These are phyloP conservation scores for Actinomucor elegans DNA, from an alignment of 371 early-diverging fungal species.

Conservation along the genomic window DNA sequence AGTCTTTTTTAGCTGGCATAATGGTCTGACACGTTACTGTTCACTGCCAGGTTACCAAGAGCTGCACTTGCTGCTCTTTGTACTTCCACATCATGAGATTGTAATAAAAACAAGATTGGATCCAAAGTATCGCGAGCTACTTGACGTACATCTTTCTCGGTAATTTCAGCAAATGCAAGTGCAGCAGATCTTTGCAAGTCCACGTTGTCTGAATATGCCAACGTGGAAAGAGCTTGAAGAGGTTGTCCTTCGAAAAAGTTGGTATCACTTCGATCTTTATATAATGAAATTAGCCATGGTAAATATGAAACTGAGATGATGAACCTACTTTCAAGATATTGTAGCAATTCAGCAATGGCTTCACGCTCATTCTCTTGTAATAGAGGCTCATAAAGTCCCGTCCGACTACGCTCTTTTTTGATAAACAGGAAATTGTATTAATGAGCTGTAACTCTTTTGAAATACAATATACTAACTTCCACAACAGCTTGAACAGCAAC, in stretches of 20 bases:
- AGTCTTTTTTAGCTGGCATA: neutral
- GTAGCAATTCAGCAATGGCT: constrained; percentile 81
- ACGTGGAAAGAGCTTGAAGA: constrained; percentile 76
- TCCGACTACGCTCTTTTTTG: constrained; percentile 35
- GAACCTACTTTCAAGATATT: constrained; percentile 79
- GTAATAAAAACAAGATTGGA: constrained; percentile 81
- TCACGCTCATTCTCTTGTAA: constrained; percentile 84
- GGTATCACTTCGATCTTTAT: constrained; percentile 69
- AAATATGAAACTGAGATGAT: neutral
- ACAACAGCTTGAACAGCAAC: constrained; percentile 47
- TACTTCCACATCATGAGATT: constrained; percentile 85
- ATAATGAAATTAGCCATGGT: neutral
- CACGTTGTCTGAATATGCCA: constrained; percentile 85
- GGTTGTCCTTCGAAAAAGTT: constrained; percentile 90
- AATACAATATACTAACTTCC: constrained; percentile 55
- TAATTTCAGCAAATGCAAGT: constrained; percentile 89
- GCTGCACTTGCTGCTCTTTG: constrained; percentile 89
- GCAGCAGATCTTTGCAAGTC: constrained; percentile 89
- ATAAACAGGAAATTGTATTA: neutral
- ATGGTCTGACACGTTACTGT: constrained; percentile 50
- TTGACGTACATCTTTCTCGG: constrained; percentile 85
- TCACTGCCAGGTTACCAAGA: constrained; percentile 89
- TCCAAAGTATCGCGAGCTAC: constrained; percentile 79
- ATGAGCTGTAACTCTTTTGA: neutral
- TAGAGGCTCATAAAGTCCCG: constrained; percentile 72